phyloP scores from a whole-genome alignment of 805 yeast species.

The Yarrowia hollandica region DNA sequence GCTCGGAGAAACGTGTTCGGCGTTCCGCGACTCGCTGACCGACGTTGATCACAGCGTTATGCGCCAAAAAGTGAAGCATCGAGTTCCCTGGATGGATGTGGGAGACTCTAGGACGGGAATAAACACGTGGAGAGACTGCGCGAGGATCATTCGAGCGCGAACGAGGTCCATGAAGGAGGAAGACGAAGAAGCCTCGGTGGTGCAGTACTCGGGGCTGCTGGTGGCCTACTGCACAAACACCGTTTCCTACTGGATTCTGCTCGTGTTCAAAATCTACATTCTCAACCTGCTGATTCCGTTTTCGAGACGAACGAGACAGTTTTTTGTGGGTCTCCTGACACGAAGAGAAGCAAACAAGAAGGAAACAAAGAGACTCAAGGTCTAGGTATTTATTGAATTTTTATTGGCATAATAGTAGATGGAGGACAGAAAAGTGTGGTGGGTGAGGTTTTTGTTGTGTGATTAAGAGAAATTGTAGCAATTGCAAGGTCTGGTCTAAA shows the following conservation, averaged over 20 bases:
- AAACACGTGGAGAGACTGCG: not conserved
- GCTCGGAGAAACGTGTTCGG: conserved; percentile 1
- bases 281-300: conserved; percentile 8
- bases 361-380: not conserved
- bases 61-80: not conserved
- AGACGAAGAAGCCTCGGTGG: not conserved
- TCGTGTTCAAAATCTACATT: not conserved
- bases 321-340: not conserved
- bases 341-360: not conserved
- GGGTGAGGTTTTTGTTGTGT: too few relatives aligned
- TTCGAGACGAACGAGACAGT: too few relatives aligned
- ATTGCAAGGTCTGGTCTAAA: too few relatives aligned
- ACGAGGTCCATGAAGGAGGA: not conserved
- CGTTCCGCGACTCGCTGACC: not conserved
- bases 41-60: not conserved
- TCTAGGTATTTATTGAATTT: not conserved
- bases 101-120: not conserved
- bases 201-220: conserved; percentile 1
- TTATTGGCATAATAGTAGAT: too few relatives aligned
- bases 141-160: not conserved
- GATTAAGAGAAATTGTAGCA: too few relatives aligned
- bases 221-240: not conserved
- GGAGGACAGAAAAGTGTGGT: too few relatives aligned
- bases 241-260: not conserved
- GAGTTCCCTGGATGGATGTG: conserved; percentile 8